A percentile compares a stretch with the other conserved stretches of the same genome.
phyloP scores from a whole-genome alignment of 2,329 filamentous ascomycete species.

The Apiospora arundinis region DNA sequence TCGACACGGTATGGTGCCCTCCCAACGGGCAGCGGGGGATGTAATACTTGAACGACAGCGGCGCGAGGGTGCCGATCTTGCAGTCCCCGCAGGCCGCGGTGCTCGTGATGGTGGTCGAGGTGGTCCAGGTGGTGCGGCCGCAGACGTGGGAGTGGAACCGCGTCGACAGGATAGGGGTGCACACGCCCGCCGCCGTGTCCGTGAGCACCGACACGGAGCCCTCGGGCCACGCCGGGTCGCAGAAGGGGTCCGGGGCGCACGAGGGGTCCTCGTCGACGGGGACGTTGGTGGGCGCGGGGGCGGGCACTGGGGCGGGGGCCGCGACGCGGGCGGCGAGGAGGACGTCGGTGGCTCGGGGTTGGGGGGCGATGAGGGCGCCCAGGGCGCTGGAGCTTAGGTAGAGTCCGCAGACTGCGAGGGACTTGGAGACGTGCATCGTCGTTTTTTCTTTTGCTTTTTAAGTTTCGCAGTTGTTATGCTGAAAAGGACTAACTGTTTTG shows the following conservation, averaged over 20 bases:
- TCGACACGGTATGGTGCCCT: background rate
- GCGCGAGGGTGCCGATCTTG: background rate
- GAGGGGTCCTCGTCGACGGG: background rate
- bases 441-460: too few species aligned
- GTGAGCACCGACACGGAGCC: background rate
- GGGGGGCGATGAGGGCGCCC: background rate
- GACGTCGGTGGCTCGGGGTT: background rate
- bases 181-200: background rate
- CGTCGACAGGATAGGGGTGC: background rate
- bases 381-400: background rate
- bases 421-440: background rate
- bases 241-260: constrained; percentile 6
- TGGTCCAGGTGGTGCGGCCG: constrained; percentile 15
- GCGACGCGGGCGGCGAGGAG: background rate
- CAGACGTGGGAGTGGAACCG: constrained; percentile 9
- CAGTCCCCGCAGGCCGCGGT: background rate
- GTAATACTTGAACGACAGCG: background rate
- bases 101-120: background rate
- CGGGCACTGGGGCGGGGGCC: background rate
- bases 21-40: background rate
- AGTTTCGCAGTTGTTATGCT: too few species aligned
- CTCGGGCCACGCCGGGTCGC: background rate
- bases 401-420: background rate
- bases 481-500: background rate
- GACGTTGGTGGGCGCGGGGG: background rate